Conservation (phyloP, 768 basidiomycete species). For the Pholiota molesta region DNA sequence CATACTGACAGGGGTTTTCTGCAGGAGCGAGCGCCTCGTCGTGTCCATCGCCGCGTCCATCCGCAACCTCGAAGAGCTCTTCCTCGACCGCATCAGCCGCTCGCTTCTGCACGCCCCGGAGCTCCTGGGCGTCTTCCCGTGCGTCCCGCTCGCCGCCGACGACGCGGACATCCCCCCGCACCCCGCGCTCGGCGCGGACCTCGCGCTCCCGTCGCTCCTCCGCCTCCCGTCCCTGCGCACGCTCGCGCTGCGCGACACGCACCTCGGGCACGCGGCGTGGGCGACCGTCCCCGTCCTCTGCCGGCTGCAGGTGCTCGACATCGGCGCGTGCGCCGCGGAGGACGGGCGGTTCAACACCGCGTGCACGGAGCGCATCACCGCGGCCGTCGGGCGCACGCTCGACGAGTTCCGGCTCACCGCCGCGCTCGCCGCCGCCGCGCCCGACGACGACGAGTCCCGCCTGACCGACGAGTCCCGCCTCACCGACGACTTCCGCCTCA, state of each 20-base stretch:
- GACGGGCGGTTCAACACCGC: conserved; percentile 53
- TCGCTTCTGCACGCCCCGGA: conserved; percentile 68
- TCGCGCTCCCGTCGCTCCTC: conserved; percentile 68
- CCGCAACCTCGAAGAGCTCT: conserved; percentile 55
- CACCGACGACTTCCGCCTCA: too few species aligned
- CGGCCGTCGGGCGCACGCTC: conserved; percentile 56
- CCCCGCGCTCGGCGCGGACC: conserved; percentile 54
- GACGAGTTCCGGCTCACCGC: conserved; percentile 58
- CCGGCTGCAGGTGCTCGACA: conserved; percentile 57
- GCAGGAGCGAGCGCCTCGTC: conserved; percentile 68
- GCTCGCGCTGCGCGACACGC: conserved; percentile 70
- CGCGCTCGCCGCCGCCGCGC: conserved; percentile 40
- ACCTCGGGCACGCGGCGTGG: conserved; percentile 67
- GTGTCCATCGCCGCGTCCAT: conserved; percentile 68
- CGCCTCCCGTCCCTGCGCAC: conserved; percentile 61
- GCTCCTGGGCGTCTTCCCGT: conserved; percentile 53
- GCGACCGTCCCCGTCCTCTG: conserved; percentile 52
- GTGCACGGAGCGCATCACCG: conserved; percentile 65
- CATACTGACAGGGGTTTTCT: conserved; percentile 8
- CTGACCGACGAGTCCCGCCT: too few species aligned
- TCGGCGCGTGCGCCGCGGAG: conserved; percentile 62
- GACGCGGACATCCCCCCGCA: conserved; percentile 65
- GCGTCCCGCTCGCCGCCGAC: conserved; percentile 61
- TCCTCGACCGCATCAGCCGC: conserved; percentile 66
- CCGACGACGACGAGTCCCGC: too few species aligned